Evolutionary conservation across 345 rosid species (phyloP), one percentile per base, ranked within the genome.

Genomic region (Lepidium africanum): DNA sequence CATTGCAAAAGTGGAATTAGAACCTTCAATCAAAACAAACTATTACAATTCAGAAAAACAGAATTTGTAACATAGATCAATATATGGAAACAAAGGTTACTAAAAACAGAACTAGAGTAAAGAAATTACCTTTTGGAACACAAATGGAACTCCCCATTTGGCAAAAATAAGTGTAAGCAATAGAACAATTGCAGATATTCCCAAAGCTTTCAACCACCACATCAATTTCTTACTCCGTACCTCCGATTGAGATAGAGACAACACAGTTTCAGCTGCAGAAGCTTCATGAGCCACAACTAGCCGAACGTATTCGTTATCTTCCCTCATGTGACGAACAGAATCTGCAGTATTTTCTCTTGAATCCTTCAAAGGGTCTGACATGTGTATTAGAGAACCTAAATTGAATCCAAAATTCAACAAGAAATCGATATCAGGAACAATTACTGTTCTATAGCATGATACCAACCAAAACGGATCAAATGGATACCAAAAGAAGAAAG

Each of bases 141-240:
- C 81, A 78, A 94, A 89, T 0, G 96, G 96, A 50, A 83, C 74
- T 52, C 91, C 99, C 99, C 97, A 94, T 72, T 88, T 86, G 19
- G 89, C 56, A 39, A 86, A 81, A 67, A 82, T 3, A 52, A 91
- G 84, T 17, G 67, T 15, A 42, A 75, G 37, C 35, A 83, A 16
- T 45, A 79, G 48, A 9, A 63, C 2, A 40, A 85, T 9, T 39
- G 65, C 35, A 62, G 52, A 78, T 27, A 78, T 72, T 2, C 76
- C 19, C 1, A 87, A 59, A 58, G 74, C 80, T 74, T 85, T 90
- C 71, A 76, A 59, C 97, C 98, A 92, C 95, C 95, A 84, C 39
- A 77, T 19, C 25, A 75, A 19, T 61, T 78, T 70, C 37, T 49
- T 62, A 62, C 13, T 21, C 45, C 55, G 77, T 0, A 65, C 40